These are phyloP conservation scores for Pythium rhizo-oryzae DNA, from an alignment of 352 stramenopile genomes.

Conservation along the genomic window DNA sequence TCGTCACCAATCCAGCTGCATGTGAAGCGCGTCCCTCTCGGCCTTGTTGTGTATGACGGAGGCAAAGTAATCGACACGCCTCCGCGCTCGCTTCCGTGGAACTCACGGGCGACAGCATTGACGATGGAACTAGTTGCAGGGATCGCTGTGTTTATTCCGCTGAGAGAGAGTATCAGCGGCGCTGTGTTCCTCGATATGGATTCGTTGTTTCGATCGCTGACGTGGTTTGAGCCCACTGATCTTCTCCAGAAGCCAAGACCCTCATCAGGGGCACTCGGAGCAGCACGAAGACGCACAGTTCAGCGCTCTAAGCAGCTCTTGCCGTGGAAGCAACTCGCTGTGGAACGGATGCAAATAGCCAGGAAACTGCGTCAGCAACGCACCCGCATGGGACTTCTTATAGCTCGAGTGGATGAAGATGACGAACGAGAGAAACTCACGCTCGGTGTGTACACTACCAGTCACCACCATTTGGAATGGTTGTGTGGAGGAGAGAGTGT, in stretches of 20 bases:
- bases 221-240: background rate
- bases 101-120: conserved; percentile 35
- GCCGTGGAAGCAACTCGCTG: conserved; percentile 62
- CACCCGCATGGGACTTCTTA: background rate
- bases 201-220: conserved; percentile 13
- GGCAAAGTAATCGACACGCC: background rate
- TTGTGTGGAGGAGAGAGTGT: conserved; percentile 3
- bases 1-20: background rate
- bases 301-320: conserved; percentile 51
- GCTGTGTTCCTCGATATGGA: background rate
- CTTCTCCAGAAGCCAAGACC: conserved; percentile 4
- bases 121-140: conserved; percentile 28
- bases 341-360: conserved; percentile 47
- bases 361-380: conserved; percentile 20
- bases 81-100: conserved; percentile 18
- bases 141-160: conserved; percentile 29
- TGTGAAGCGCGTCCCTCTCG: conserved; percentile 25
- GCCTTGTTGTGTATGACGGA: conserved; percentile 32
- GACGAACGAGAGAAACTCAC: conserved; percentile 20
- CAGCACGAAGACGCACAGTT: conserved; percentile 8
- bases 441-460: conserved; percentile 29
- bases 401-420: conserved; percentile 10
- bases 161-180: background rate
- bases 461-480: conserved; percentile 33
- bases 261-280: conserved; percentile 5